Evolutionary conservation across 2,329 filamentous ascomycete species (phyloP).

Genomic region (Pyrenophora teres): DNA sequence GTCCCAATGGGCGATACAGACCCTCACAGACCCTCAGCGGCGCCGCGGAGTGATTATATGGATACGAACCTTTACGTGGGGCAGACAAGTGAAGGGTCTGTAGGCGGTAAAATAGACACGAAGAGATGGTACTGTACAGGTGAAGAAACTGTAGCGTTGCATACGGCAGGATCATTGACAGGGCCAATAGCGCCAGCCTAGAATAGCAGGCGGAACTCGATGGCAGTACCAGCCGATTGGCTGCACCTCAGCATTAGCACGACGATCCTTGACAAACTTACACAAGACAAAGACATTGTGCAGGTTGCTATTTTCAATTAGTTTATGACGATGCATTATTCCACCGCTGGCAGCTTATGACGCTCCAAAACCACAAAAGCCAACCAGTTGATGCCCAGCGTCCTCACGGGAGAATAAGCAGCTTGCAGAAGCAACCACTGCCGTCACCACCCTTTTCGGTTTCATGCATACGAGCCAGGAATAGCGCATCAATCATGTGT

Average conservation of each 20-base stretch:
- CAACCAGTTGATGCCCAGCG: neutral
- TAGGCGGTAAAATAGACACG: constrained; percentile 7
- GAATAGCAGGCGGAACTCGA: constrained; percentile 16
- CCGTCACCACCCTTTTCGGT: neutral
- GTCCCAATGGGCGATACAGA: no score
- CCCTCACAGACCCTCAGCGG: neutral
- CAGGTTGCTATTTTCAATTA: constrained; percentile 3
- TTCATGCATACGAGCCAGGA: neutral
- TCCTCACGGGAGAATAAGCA: no score
- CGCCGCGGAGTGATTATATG: neutral
- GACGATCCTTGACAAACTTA: constrained; percentile 10
- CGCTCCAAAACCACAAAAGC: neutral
- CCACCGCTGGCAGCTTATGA: neutral
- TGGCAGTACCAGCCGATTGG: constrained; percentile 20
- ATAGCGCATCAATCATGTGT: neutral
- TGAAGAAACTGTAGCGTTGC: constrained; percentile 15
- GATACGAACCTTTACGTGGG: neutral
- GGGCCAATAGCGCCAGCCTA: constrained; percentile 12
- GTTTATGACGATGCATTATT: neutral
- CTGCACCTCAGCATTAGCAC: constrained; percentile 4
- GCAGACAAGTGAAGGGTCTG: neutral
- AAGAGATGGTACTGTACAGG: constrained; percentile 2
- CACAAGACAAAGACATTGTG: constrained; percentile 10
- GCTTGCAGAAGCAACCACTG: no score
- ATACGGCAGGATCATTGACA: constrained; percentile 24